Evolutionary conservation across 257 asterid species (phyloP).

Genomic region (Nicotiana undulata): DNA sequence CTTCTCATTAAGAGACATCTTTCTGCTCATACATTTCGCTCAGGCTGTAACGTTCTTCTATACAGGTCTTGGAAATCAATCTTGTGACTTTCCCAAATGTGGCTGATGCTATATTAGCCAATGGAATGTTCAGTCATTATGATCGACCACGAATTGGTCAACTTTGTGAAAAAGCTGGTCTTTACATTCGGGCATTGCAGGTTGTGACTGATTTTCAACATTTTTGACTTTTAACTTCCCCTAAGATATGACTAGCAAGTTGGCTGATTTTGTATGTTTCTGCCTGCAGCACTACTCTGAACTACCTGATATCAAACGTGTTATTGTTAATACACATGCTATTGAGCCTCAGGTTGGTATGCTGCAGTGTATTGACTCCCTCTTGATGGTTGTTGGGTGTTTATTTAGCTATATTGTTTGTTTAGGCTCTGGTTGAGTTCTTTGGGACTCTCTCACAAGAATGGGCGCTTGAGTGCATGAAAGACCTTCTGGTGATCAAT

Average conservation of each 20-base stretch:
- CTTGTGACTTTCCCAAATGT: slow-evolving; percentile 95
- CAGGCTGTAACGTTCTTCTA: slow-evolving; percentile 3
- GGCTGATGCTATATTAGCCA: slow-evolving; percentile 98
- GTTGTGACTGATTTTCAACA: slow-evolving; percentile 24
- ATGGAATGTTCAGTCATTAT: slow-evolving; percentile 98
- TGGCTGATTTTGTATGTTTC: not conserved
- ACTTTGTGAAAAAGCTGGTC: slow-evolving; percentile 97
- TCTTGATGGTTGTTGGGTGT: not conserved
- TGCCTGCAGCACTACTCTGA: slow-evolving; percentile 92
- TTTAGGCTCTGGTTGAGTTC: slow-evolving; percentile 87
- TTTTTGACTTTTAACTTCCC: not conserved
- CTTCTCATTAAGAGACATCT: not conserved
- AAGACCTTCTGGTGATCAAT: slow-evolving; percentile 83
- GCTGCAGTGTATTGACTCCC: not conserved
- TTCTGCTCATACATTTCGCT: not conserved
- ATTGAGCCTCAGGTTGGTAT: slow-evolving; percentile 94
- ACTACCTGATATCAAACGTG: slow-evolving; percentile 94
- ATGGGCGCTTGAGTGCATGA: slow-evolving; percentile 98
- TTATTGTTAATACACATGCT: slow-evolving; percentile 98
- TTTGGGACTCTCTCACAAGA: slow-evolving; percentile 87
- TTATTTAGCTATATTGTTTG: slow-evolving; percentile 15
- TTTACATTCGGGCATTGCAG: slow-evolving; percentile 94
- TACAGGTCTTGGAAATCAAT: slow-evolving; percentile 91
- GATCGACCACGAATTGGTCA: slow-evolving; percentile 95
- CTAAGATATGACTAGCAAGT: not conserved